A percentile compares a stretch with the other conserved stretches of the same genome.
phyloP scores from a whole-genome alignment of 352 stramenopile species.

The Saprolegnia parasitica region DNA sequence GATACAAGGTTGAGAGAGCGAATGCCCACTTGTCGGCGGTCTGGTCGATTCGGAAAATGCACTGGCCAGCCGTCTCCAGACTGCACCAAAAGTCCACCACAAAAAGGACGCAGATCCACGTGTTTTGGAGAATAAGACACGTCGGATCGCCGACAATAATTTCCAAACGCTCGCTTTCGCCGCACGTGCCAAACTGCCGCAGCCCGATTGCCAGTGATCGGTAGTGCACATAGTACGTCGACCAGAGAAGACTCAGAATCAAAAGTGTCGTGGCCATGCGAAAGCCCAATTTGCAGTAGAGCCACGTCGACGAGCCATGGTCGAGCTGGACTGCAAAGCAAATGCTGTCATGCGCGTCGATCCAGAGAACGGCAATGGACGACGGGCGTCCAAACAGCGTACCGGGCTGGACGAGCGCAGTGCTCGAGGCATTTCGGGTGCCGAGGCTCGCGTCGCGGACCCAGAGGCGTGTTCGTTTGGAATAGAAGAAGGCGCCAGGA shows the following conservation, averaged over 20 bases:
- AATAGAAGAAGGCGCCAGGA: not conserved
- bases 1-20: constrained; percentile 2
- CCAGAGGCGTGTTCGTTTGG: not conserved
- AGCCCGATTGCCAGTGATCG: not conserved
- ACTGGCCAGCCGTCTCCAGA: not conserved
- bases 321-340: not conserved
- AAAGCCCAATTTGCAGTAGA: not conserved
- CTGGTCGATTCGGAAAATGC: constrained; percentile 14
- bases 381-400: not conserved
- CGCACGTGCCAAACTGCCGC: not conserved
- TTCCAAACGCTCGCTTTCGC: not conserved
- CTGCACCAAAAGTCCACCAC: constrained; percentile 16
- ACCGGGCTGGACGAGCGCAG: not conserved
- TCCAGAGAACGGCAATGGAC: not conserved
- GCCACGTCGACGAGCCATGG: not conserved
- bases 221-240: not conserved
- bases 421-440: not conserved
- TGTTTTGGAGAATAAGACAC: constrained; percentile 5
- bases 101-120: constrained; percentile 15
- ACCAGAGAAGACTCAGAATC: not conserved
- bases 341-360: not conserved
- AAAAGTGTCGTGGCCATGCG: not conserved
- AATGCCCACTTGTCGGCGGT: not conserved
- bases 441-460: not conserved
- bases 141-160: constrained; percentile 19